A percentile compares a stretch with the other conserved stretches of the same genome.
phyloP scores from a whole-genome alignment of 2,329 filamentous ascomycete species.

The Cladosporium sp. region DNA sequence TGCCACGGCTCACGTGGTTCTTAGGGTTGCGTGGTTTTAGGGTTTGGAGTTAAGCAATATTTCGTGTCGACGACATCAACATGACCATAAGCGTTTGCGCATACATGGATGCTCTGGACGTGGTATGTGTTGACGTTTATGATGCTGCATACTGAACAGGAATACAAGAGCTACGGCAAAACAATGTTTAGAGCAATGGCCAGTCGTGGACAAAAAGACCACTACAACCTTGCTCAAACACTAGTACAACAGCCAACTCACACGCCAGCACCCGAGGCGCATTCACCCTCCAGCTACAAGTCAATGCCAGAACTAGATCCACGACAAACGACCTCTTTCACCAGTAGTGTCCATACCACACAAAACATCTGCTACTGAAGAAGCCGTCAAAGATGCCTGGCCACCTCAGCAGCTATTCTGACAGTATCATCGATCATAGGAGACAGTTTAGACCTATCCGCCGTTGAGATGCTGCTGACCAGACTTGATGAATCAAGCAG shows the following conservation, averaged over 20 bases:
- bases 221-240: not conserved
- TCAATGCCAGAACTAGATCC: not conserved
- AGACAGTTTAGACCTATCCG: not conserved
- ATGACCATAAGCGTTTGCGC: not conserved
- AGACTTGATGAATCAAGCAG: not conserved
- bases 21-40: not conserved
- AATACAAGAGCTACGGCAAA: too few species aligned
- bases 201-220: too few species aligned
- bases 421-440: not conserved
- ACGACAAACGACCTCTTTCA: not conserved
- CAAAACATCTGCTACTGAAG: not conserved
- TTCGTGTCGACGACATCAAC: not conserved
- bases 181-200: too few species aligned
- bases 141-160: not conserved
- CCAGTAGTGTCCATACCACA: not conserved
- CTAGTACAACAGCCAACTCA: not conserved
- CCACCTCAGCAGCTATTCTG: not conserved
- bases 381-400: not conserved
- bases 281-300: too few species aligned
- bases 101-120: not conserved
- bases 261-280: too few species aligned
- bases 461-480: not conserved
- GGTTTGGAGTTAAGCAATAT: not conserved
- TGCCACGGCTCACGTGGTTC: not conserved
- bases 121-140: not conserved